Conservation (phyloP, 495 filamentous ascomycete genomes). For the Bacidia rubella region DNA sequence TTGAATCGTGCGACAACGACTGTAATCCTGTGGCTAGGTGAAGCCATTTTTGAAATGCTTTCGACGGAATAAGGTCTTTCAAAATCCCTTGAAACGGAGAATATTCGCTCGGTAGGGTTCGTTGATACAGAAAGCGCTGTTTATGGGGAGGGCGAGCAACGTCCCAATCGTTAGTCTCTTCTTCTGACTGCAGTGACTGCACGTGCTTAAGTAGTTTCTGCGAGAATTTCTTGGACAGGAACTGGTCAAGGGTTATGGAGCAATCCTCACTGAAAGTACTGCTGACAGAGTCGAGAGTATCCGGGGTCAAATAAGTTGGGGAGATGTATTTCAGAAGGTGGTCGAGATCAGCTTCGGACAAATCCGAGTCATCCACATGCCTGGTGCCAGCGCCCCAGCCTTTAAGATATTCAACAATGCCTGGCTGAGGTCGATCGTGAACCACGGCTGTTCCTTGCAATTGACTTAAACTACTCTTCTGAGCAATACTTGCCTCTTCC, state of each 20-base stretch:
- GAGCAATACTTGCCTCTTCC: conserved; percentile 73
- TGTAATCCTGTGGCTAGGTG: conserved; percentile 58
- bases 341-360: conserved; percentile 64
- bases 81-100: conserved; percentile 64
- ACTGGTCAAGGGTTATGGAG: conserved; percentile 60
- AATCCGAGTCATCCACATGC: conserved; percentile 25
- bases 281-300: conserved; percentile 70
- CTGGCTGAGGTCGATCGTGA: conserved; percentile 64
- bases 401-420: conserved; percentile 36
- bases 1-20: conserved; percentile 46
- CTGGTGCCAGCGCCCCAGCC: conserved; percentile 33
- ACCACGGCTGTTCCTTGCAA: conserved; percentile 80
- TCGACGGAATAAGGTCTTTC: conserved; percentile 64
- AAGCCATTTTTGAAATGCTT: conserved; percentile 86
- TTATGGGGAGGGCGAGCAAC: conserved; percentile 87
- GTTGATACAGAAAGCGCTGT: conserved; percentile 77
- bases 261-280: conserved; percentile 70
- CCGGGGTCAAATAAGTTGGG: conserved; percentile 84
- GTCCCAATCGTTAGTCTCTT: conserved; percentile 33
- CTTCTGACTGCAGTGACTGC: conserved; percentile 29
- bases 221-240: conserved; percentile 67
- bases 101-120: conserved; percentile 27
- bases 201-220: conserved; percentile 54
- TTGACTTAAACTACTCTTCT: conserved; percentile 80
- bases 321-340: conserved; percentile 82